Evolutionary conservation across 345 rosid genomes (phyloP).

Genomic region (Jatropha curcas): DNA sequence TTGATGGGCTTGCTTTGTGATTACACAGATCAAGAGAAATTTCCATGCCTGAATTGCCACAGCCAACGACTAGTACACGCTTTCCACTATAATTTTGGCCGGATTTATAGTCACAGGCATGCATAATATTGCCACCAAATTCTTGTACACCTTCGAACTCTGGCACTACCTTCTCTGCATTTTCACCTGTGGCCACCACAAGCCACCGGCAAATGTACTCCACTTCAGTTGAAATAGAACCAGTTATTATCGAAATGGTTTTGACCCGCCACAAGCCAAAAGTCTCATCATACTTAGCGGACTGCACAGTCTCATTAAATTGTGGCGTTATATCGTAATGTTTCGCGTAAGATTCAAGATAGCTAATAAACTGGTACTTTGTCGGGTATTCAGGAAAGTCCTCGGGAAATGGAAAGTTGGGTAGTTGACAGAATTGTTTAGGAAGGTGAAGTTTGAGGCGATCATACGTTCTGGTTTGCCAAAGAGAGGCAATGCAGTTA

Average conservation of each 20-base stretch:
- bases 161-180: conserved; percentile 76
- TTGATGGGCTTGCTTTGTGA: conserved; percentile 64
- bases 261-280: conserved; percentile 71
- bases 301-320: conserved; percentile 69
- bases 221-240: conserved; percentile 40
- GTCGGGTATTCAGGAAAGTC: conserved; percentile 78
- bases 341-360: conserved; percentile 65
- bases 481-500: conserved; percentile 77
- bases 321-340: conserved; percentile 59
- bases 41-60: conserved; percentile 96
- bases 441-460: conserved; percentile 92
- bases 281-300: conserved; percentile 67
- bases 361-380: conserved; percentile 64
- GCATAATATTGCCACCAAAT: conserved; percentile 59
- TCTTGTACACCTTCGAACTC: conserved; percentile 69
- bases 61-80: conserved; percentile 74
- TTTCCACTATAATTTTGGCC: conserved; percentile 59
- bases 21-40: conserved; percentile 81
- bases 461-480: conserved; percentile 81
- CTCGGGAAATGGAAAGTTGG: conserved; percentile 60
- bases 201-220: conserved; percentile 84
- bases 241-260: conserved; percentile 40
- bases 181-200: conserved; percentile 89
- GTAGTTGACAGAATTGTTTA: conserved; percentile 74
- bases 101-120: conserved; percentile 78